Conservation (phyloP, 805 yeast genomes). For the Myxozyma nipponensis region DNA sequence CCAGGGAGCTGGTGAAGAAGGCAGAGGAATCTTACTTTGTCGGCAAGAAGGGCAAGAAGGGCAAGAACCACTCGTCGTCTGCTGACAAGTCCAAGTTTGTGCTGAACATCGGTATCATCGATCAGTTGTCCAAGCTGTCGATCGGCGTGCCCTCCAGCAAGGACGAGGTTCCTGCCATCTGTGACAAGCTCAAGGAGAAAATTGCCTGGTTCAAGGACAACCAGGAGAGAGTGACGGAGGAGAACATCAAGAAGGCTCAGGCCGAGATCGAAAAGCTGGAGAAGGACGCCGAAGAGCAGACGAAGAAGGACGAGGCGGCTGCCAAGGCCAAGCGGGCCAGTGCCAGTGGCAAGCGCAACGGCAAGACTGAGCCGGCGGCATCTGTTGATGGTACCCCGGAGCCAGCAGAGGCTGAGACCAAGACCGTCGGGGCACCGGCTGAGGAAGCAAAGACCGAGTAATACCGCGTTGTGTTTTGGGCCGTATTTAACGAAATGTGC, state of each 20-base stretch:
- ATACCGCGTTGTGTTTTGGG: too few species aligned
- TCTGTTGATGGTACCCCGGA: conserved; percentile 1
- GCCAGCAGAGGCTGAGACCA: conserved; percentile 16
- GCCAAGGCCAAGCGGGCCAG: conserved; percentile 5
- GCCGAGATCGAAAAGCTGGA: conserved; percentile 69
- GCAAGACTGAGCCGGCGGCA: conserved; percentile 1
- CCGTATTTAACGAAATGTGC: too few species aligned
- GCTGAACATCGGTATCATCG: conserved; percentile 76
- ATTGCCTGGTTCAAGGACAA: conserved; percentile 61
- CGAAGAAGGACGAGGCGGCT: conserved; percentile 5
- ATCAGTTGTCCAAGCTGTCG: conserved; percentile 68
- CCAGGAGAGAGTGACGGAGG: conserved; percentile 77
- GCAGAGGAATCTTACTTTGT: conserved; percentile 54
- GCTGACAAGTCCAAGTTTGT: conserved; percentile 47
- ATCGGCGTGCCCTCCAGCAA: conserved; percentile 72
- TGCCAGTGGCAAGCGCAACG: conserved; percentile 4
- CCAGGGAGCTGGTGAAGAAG: conserved; percentile 57
- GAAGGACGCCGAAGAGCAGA: conserved; percentile 42
- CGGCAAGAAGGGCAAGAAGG: conserved; percentile 44
- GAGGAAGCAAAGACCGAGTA: neutral
- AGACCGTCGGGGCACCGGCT: neutral
- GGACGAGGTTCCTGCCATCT: conserved; percentile 64
- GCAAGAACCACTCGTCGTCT: conserved; percentile 11
- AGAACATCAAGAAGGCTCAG: conserved; percentile 71
- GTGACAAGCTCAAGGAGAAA: conserved; percentile 67